Percentiles rank a stretch among this genome's conserved stretches.
Evolutionary conservation across 2,329 filamentous ascomycete species (phyloP).

Genomic region (Colletotrichum cuscutae): DNA sequence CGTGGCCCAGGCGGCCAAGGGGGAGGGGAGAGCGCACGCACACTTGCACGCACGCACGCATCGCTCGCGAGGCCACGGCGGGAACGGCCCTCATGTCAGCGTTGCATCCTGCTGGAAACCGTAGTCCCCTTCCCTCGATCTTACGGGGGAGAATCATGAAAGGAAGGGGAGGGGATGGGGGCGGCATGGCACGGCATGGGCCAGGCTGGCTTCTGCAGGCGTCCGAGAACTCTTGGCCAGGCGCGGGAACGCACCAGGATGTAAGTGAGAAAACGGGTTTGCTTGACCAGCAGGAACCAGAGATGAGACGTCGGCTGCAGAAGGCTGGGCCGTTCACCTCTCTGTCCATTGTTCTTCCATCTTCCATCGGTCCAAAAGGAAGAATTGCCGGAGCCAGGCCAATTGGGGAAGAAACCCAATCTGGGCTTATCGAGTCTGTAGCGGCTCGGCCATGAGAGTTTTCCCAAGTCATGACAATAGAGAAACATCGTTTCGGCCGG

Average conservation of each 20-base stretch:
- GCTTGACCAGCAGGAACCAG: neutral
- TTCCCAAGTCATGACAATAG: neutral
- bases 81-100: slow-evolving; percentile 2
- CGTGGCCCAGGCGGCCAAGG: neutral
- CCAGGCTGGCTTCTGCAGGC: neutral
- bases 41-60: neutral
- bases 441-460: neutral
- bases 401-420: neutral
- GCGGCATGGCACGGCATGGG: neutral
- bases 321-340: neutral
- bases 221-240: neutral
- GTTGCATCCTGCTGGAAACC: slow-evolving; percentile 3
- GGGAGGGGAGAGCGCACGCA: neutral
- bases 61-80: neutral
- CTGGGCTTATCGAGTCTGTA: neutral
- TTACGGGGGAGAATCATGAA: neutral
- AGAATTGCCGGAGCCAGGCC: neutral
- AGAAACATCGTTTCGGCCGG: slow-evolving; percentile 7
- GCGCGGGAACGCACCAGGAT: neutral
- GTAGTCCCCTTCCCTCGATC: neutral
- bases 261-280: neutral
- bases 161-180: neutral
- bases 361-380: neutral
- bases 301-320: slow-evolving; percentile 12
- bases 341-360: neutral